phyloP scores from a whole-genome alignment of 2,329 filamentous ascomycete genomes.

The Colletotrichum sp. region DNA sequence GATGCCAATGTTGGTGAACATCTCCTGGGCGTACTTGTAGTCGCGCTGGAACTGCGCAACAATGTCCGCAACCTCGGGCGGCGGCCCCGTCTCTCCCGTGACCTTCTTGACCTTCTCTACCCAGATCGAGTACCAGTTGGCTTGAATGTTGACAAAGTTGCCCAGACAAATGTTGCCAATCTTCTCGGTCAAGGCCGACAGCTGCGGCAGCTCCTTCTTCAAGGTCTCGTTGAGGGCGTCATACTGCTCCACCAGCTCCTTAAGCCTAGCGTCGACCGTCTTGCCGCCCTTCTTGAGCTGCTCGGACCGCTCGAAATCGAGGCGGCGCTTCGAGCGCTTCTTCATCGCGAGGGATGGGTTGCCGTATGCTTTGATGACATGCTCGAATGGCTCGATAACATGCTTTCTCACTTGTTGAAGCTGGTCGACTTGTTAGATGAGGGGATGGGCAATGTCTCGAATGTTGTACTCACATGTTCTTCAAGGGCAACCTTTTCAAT shows the following conservation, averaged over 20 bases:
- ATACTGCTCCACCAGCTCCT: conserved; percentile 87
- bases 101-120: conserved; percentile 81
- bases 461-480: conserved; percentile 72
- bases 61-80: conserved; percentile 75
- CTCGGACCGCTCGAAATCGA: conserved; percentile 85
- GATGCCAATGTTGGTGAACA: conserved; percentile 74
- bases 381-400: conserved; percentile 84
- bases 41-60: conserved; percentile 80
- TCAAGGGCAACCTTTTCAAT: conserved; percentile 83
- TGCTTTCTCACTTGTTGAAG: conserved; percentile 74
- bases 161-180: conserved; percentile 80
- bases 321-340: conserved; percentile 89
- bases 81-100: conserved; percentile 67
- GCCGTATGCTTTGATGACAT: conserved; percentile 79
- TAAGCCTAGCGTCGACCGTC: conserved; percentile 84
- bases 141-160: conserved; percentile 85
- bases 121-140: conserved; percentile 83
- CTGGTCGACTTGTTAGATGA: conserved; percentile 31
- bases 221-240: conserved; percentile 89
- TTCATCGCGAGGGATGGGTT: conserved; percentile 89
- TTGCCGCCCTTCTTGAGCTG: conserved; percentile 81
- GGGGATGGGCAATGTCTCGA: background rate
- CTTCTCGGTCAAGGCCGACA: conserved; percentile 82
- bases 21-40: conserved; percentile 76
- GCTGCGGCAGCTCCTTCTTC: conserved; percentile 87